A percentile compares a stretch with the other conserved stretches of the same genome.
phyloP scores from a whole-genome alignment of 371 early-diverging fungal genomes.

The Saksenaea oblongispora region DNA sequence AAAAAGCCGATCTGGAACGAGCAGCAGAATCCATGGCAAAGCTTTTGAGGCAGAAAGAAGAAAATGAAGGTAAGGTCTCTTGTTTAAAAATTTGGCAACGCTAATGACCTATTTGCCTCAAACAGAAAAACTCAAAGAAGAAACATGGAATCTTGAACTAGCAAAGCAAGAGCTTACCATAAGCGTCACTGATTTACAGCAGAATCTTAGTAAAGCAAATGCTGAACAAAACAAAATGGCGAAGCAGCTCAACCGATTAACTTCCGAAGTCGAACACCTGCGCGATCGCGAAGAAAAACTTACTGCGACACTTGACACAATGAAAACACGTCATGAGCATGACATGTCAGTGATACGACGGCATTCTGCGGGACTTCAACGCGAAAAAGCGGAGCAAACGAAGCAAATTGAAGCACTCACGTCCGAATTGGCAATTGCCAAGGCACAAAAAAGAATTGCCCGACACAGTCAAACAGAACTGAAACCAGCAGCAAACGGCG shows the following conservation, averaged over 20 bases:
- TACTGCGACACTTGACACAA: conserved; percentile 46
- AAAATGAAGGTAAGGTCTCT: conserved; percentile 53
- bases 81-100: not conserved
- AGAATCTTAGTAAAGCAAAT: conserved; percentile 46
- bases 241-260: conserved; percentile 53
- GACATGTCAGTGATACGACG: conserved; percentile 63
- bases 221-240: conserved; percentile 55
- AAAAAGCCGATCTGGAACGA: conserved; percentile 60
- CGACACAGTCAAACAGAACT: conserved; percentile 14
- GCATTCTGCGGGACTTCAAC: conserved; percentile 55
- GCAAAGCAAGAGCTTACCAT: conserved; percentile 59
- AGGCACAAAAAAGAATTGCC: conserved; percentile 30
- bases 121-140: conserved; percentile 59
- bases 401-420: conserved; percentile 64
- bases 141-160: conserved; percentile 63
- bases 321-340: conserved; percentile 67
- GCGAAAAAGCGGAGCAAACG: conserved; percentile 60
- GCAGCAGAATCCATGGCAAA: conserved; percentile 57
- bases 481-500: not conserved
- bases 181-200: conserved; percentile 55
- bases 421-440: conserved; percentile 50
- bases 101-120: not conserved
- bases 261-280: conserved; percentile 63
- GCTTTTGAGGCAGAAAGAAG: conserved; percentile 52
- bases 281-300: conserved; percentile 68